Evolutionary conservation across 495 filamentous ascomycete species (phyloP).

Genomic region (Aspergillus sparsus): DNA sequence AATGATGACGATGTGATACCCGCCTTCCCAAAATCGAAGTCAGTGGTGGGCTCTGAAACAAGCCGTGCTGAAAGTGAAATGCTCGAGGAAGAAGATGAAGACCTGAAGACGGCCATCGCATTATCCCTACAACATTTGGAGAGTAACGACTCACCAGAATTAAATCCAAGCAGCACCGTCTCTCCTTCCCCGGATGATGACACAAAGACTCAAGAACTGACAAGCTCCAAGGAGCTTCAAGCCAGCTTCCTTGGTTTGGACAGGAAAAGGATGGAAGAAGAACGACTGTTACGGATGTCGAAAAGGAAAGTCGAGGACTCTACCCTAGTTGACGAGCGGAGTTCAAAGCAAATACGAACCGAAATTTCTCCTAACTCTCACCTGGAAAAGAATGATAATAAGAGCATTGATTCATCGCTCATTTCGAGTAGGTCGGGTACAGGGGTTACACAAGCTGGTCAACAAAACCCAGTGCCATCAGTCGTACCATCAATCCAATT

Average conservation of each 20-base stretch:
- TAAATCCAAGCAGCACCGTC: neutral
- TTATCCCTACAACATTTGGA: constrained; percentile 45
- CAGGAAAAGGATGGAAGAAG: constrained; percentile 83
- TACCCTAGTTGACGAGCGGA: constrained; percentile 19
- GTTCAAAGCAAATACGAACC: constrained; percentile 24
- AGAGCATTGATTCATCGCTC: neutral
- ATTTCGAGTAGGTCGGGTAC: neutral
- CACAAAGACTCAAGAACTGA: neutral
- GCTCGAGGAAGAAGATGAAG: constrained; percentile 42
- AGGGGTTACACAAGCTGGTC: neutral
- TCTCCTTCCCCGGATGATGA: neutral
- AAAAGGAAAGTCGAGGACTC: constrained; percentile 57
- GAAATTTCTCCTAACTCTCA: constrained; percentile 10
- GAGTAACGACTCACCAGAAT: neutral
- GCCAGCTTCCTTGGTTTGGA: constrained; percentile 56
- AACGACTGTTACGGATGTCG: constrained; percentile 67
- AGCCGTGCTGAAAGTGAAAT: constrained; percentile 24
- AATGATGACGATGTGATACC: constrained; percentile 32
- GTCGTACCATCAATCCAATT: constrained; percentile 52
- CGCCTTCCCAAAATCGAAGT: constrained; percentile 38
- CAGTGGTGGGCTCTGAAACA: constrained; percentile 39
- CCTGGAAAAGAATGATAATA: neutral
- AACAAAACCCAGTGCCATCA: constrained; percentile 19
- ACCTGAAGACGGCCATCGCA: constrained; percentile 54
- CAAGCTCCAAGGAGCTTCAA: neutral